phyloP scores from a whole-genome alignment of 2,329 filamentous ascomycete genomes.

The Helotiales sp. region DNA sequence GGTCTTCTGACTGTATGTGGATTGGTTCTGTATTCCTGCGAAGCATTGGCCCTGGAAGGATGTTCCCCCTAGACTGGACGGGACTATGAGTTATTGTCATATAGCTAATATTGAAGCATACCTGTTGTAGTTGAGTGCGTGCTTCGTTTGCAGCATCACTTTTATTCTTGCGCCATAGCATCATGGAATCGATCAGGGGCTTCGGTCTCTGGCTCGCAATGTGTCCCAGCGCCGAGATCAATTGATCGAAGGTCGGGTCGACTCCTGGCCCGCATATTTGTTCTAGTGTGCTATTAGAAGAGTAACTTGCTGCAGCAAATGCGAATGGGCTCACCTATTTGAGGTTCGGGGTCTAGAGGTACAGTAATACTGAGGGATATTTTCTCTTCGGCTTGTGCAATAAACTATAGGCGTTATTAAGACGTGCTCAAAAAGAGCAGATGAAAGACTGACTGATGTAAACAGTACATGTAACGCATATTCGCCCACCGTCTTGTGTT shows the following conservation, averaged over 20 bases:
- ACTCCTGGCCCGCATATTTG: conserved; percentile 86
- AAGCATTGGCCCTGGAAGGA: conserved; percentile 43
- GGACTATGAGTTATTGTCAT: conserved; percentile 1
- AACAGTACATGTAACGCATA: conserved; percentile 96
- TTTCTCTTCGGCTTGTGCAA: conserved; percentile 94
- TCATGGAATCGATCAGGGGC: conserved; percentile 92
- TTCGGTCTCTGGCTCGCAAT: conserved; percentile 94
- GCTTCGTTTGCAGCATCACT: conserved; percentile 82
- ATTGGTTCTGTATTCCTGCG: conserved; percentile 74
- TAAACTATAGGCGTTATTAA: conserved; percentile 62
- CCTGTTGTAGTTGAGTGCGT: conserved; percentile 56
- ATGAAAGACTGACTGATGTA: conserved; percentile 66
- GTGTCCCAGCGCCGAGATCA: conserved; percentile 89
- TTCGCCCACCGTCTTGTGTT: conserved; percentile 93
- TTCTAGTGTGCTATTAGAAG: too few species aligned
- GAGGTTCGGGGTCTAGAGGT: conserved; percentile 76
- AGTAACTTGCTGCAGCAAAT: too few species aligned
- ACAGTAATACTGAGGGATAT: conserved; percentile 84
- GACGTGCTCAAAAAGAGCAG: background rate
- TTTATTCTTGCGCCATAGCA: conserved; percentile 97
- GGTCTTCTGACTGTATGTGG: conserved; percentile 27
- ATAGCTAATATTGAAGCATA: conserved; percentile 12
- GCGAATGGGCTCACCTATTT: too few species aligned
- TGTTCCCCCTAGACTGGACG: conserved; percentile 29
- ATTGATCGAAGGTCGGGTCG: conserved; percentile 88